A percentile compares a stretch with the other conserved stretches of the same genome.
phyloP scores from a whole-genome alignment of 768 basidiomycete genomes.

The Antrodiella citrinella region DNA sequence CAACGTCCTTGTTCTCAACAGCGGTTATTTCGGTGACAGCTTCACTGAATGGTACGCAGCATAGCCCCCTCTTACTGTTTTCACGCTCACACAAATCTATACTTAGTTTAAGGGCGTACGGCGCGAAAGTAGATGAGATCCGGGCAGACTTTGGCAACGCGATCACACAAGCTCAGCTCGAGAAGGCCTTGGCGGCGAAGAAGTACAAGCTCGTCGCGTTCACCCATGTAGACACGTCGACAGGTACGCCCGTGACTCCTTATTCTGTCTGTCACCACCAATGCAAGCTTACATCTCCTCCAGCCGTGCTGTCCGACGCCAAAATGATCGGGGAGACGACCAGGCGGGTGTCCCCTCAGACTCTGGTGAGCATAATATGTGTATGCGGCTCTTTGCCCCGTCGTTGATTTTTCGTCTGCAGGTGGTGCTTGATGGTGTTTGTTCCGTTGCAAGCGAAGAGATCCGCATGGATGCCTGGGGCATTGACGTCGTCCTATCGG shows the following conservation, averaged over 20 bases:
- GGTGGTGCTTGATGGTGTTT: conserved; percentile 89
- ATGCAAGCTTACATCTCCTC: conserved; percentile 15
- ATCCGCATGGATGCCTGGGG: conserved; percentile 92
- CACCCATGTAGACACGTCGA: conserved; percentile 94
- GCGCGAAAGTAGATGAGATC: conserved; percentile 79
- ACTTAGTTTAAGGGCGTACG: conserved; percentile 76
- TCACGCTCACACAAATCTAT: neutral
- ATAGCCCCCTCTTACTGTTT: conserved; percentile 1
- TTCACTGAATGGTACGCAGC: conserved; percentile 73
- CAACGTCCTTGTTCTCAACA: conserved; percentile 74
- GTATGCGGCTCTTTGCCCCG: neutral
- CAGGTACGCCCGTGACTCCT: conserved; percentile 30
- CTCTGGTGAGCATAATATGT: conserved; percentile 50
- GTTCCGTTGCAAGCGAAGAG: conserved; percentile 93
- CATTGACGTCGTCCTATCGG: conserved; percentile 81
- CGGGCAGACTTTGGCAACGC: conserved; percentile 77
- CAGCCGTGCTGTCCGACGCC: conserved; percentile 79
- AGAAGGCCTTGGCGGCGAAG: conserved; percentile 63
- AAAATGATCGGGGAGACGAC: conserved; percentile 69
- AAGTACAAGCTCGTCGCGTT: conserved; percentile 87
- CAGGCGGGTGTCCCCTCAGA: conserved; percentile 71
- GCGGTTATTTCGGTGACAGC: conserved; percentile 91
- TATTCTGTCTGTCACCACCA: neutral
- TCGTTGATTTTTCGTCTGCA: conserved; percentile 23
- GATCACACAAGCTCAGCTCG: conserved; percentile 52